A percentile compares a stretch with the other conserved stretches of the same genome.
These are phyloP conservation scores for Citrus glauca DNA, from an alignment of 345 rosid species.

Conservation along the genomic window DNA sequence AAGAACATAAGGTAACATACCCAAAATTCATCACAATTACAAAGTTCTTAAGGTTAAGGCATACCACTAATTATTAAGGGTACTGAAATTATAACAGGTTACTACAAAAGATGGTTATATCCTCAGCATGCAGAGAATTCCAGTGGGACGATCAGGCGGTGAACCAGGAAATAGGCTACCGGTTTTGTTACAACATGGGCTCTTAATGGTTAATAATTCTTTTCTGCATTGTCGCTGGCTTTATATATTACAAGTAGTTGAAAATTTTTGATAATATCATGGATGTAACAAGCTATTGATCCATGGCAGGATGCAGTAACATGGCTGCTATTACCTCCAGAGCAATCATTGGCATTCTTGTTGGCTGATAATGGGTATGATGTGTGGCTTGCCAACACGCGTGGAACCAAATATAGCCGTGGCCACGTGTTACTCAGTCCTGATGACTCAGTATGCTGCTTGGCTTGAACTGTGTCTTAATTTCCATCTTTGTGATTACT, in stretches of 20 bases:
- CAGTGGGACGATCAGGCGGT: constrained; percentile 29
- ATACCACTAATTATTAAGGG: neutral
- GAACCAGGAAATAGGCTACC: constrained; percentile 26
- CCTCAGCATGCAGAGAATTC: constrained; percentile 57
- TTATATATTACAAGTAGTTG: neutral
- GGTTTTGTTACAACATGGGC: constrained; percentile 52
- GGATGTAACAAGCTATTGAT: neutral
- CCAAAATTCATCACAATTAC: neutral
- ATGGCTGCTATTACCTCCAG: constrained; percentile 42
- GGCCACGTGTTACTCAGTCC: constrained; percentile 33
- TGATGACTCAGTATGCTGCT: constrained; percentile 18
- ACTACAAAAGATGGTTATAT: constrained; percentile 53
- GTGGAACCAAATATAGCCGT: constrained; percentile 46
- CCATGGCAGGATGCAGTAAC: constrained; percentile 43
- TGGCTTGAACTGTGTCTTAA: neutral
- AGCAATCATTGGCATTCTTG: constrained; percentile 36
- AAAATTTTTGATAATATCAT: neutral
- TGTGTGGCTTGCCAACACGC: constrained; percentile 44
- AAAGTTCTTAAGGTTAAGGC: neutral
- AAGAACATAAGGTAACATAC: constrained; percentile 33
- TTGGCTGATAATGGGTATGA: constrained; percentile 53
- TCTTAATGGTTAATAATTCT: constrained; percentile 32
- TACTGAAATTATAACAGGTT: constrained; percentile 28
- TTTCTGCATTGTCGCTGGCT: neutral
- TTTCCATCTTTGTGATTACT: neutral